A percentile compares a stretch with the other conserved stretches of the same genome.
Evolutionary conservation across 1,284 basidiomycete genomes (phyloP).

Genomic region (Cryptococcus amylolentus): DNA sequence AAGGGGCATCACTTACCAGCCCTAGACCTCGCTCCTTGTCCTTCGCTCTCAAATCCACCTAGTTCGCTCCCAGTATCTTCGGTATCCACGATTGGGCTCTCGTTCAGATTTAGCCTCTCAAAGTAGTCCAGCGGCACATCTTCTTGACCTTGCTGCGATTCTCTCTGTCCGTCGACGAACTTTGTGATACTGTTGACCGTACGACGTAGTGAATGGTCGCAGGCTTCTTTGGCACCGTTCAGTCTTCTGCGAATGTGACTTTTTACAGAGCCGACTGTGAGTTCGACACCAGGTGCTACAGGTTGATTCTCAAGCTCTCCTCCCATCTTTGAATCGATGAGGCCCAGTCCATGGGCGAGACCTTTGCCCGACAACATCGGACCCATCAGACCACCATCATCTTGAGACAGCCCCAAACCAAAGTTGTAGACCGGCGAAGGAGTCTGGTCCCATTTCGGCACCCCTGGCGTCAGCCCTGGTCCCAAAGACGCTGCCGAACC

Average conservation of each 20-base stretch:
- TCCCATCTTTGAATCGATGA: conserved; percentile 2
- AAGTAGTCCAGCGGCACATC: conserved; percentile 42
- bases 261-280: conserved; percentile 67
- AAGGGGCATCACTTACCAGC: conserved; percentile 19
- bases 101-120: conserved; percentile 35
- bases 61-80: conserved; percentile 40
- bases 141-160: conserved; percentile 14
- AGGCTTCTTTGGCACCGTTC: conserved; percentile 88
- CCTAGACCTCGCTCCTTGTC: conserved; percentile 14
- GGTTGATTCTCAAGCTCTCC: conserved; percentile 18
- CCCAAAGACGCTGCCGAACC: conserved; percentile 6
- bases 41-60: conserved; percentile 15
- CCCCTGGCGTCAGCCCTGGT: conserved; percentile 5
- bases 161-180: conserved; percentile 80
- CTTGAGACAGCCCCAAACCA: background rate
- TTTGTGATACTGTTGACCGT: conserved; percentile 88
- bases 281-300: conserved; percentile 38
- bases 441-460: conserved; percentile 1
- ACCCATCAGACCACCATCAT: background rate
- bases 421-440: conserved; percentile 1
- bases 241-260: conserved; percentile 90
- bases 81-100: conserved; percentile 35
- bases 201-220: conserved; percentile 89
- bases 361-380: too few species aligned
- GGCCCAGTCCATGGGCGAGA: too few species aligned